Evolutionary conservation across 1,284 basidiomycete species (phyloP), one percentile per base, ranked within the genome.

Genomic region (Schizophyllum amplum): DNA sequence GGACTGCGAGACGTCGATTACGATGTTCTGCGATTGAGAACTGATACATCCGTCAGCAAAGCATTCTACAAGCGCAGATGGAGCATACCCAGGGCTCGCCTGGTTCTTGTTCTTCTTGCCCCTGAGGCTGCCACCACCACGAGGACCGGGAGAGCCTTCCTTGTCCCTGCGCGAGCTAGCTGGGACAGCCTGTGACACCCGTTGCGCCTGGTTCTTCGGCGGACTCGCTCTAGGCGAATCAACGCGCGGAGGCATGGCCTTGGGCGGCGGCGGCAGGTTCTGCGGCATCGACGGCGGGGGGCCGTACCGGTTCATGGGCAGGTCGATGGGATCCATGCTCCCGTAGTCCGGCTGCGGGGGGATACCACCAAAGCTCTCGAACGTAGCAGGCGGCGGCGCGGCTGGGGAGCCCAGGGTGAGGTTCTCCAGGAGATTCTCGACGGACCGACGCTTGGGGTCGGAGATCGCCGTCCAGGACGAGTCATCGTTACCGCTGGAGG

Each of bases 401-500:
- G 59, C 66, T 54, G 72, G 68, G 50, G 76, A 72, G 46, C 77
- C 74, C 60, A 84, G 76, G 25, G 83, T 82, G 17, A 89, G 68
- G 64, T 86, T 83, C 60, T 89, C 87, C 64, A 90, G 74, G 47
- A 90, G 71, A 64, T 89, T 89, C 65, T 89, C 87, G 55, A 90
- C 86, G 2, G 87, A 90, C 67, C 87, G 86, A 58, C 84, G 78
- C 72, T 88, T 88, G 22, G 86, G 83, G 62, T 90, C 86, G n/a
- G 72, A 65, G 50, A 73, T 69, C 42, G 75, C 71, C 4, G 77
- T 71, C 65, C 81, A 78, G 66, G 78, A 77, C 6, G 77, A 72
- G 52, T 86, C 83, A 47, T 87, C 85, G 57, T 72, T 78, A 54
- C 70, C 69, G 60, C 74, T 78, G 21, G 78, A 33, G 17, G 61